Percentiles rank a stretch among this genome's conserved stretches.
Evolutionary conservation across 768 basidiomycete species (phyloP).

Genomic region (Boletus subcaerulescens): DNA sequence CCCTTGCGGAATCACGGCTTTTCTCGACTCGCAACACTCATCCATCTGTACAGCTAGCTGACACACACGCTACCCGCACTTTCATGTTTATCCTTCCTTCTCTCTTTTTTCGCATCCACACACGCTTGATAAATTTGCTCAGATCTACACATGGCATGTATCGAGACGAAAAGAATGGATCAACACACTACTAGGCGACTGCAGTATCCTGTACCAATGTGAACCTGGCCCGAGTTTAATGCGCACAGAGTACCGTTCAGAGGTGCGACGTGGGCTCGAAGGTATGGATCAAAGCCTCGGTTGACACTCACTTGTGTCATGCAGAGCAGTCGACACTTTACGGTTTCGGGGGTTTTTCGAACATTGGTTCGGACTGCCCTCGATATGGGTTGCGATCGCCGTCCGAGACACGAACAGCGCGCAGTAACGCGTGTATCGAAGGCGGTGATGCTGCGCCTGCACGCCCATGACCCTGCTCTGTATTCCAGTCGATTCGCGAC

Average conservation of each 20-base stretch:
- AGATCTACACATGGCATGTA: conserved; percentile 21
- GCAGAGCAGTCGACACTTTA: too few species aligned
- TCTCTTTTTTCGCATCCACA: background rate
- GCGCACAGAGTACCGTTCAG: background rate
- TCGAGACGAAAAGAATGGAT: conserved; percentile 5
- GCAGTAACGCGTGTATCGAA: too few species aligned
- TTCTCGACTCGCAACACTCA: conserved; percentile 11
- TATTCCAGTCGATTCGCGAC: background rate
- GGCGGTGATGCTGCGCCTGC: too few species aligned
- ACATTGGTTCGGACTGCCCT: too few species aligned
- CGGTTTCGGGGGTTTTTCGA: too few species aligned
- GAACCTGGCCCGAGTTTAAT: background rate
- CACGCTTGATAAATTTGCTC: conserved; percentile 13
- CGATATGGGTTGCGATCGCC: too few species aligned
- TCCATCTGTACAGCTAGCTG: conserved; percentile 24
- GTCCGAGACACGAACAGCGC: too few species aligned
- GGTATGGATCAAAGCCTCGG: background rate
- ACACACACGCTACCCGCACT: conserved; percentile 11
- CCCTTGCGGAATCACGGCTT: conserved; percentile 2
- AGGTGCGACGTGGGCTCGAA: conserved; percentile 6
- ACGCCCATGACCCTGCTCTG: background rate
- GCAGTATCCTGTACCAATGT: background rate
- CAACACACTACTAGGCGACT: conserved; percentile 3
- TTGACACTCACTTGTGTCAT: too few species aligned
- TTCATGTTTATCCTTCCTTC: background rate